A percentile compares a stretch with the other conserved stretches of the same genome.
These are phyloP conservation scores for Fusarium lyarnte DNA, from an alignment of 2,329 filamentous ascomycete species.

Conservation along the genomic window DNA sequence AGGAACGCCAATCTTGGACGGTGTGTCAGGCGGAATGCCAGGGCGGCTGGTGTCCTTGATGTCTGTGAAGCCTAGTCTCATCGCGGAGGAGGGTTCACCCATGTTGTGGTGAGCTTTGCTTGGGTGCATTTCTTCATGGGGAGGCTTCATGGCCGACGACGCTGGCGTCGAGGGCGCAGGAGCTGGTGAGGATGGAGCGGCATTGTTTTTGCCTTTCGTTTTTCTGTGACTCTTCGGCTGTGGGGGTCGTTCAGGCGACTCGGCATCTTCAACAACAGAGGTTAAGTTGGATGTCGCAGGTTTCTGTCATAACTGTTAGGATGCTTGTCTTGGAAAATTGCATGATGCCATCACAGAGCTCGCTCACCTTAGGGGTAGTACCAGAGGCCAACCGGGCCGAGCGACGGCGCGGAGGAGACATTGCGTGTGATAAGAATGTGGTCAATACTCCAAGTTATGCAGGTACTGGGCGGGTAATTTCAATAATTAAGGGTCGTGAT, in stretches of 20 bases:
- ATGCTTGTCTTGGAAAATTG: conserved; percentile 4
- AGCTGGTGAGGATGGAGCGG: conserved; percentile 49
- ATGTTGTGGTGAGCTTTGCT: conserved; percentile 81
- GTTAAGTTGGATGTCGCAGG: conserved; percentile 47
- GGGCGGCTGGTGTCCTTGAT: conserved; percentile 62
- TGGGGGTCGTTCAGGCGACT: conserved; percentile 46
- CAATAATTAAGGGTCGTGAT: conserved; percentile 38
- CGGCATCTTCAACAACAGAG: conserved; percentile 57
- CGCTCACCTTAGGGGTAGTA: conserved; percentile 50
- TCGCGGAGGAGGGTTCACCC: conserved; percentile 79
- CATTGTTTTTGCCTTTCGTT: conserved; percentile 33
- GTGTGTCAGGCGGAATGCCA: conserved; percentile 64
- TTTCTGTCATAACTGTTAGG: conserved; percentile 43
- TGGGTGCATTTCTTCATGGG: conserved; percentile 89
- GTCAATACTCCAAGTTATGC: conserved; percentile 23
- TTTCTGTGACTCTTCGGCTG: conserved; percentile 42
- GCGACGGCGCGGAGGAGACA: conserved; percentile 56
- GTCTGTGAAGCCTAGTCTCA: conserved; percentile 83
- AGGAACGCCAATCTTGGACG: conserved; percentile 66
- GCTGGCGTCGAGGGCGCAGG: conserved; percentile 67
- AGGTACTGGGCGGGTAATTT: conserved; percentile 33
- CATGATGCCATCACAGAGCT: conserved; percentile 26
- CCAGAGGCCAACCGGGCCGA: conserved; percentile 56
- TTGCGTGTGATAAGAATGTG: conserved; percentile 38
- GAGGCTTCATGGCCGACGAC: conserved; percentile 73